phyloP scores from a whole-genome alignment of 306 rosid genomes.

The Glycine latifolia region DNA sequence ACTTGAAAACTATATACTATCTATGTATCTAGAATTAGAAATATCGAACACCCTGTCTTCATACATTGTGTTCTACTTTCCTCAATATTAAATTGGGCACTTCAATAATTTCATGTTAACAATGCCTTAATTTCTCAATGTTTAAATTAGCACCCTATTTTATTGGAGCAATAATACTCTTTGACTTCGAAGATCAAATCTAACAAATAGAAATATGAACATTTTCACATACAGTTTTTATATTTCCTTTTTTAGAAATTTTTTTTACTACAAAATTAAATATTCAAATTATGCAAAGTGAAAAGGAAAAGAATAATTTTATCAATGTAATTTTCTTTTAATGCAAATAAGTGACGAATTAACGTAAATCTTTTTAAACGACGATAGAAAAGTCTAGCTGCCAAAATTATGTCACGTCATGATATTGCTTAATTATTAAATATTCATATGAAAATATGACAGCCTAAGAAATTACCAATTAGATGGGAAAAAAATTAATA shows the following conservation, averaged over 20 bases:
- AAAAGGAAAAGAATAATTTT: neutral
- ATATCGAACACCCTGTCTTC: constrained; percentile 26
- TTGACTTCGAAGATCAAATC: constrained; percentile 18
- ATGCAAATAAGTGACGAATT: neutral
- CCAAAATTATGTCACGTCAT: too few species aligned
- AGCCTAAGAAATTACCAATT: neutral
- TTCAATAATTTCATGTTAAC: neutral
- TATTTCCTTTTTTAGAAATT: neutral
- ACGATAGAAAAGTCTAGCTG: neutral
- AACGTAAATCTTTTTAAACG: neutral
- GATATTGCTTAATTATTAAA: neutral
- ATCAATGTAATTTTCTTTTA: neutral
- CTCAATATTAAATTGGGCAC: neutral
- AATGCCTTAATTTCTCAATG: neutral
- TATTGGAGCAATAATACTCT: neutral
- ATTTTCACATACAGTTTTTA: neutral
- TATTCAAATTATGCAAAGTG: neutral
- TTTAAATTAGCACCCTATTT: neutral
- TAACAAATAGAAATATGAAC: neutral
- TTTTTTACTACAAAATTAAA: too few species aligned
- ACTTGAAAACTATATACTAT: constrained; percentile 14
- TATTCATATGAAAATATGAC: neutral
- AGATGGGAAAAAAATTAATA: too few species aligned
- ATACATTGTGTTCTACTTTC: neutral
- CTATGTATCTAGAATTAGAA: constrained; percentile 1